Evolutionary conservation across 139 green algal species (phyloP).

Genomic region (Pleodorina starrii): DNA sequence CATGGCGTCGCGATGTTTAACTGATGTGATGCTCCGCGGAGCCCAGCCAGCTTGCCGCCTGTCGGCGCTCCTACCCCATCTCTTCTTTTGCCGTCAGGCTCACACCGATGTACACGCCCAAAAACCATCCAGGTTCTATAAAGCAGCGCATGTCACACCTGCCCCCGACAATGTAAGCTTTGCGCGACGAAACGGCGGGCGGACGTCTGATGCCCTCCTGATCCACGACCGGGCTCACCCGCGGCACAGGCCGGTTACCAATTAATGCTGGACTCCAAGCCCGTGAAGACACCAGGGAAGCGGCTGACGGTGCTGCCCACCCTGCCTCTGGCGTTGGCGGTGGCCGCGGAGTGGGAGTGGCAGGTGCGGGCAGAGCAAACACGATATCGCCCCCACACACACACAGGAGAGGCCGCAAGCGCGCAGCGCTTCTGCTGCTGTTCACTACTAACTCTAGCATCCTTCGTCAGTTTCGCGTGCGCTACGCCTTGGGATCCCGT

Average conservation of each 20-base stretch:
- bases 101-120: not conserved
- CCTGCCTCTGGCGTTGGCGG: conserved; percentile 79
- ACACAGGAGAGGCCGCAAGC: too few relatives aligned
- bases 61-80: conserved; percentile 38
- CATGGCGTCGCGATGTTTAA: not conserved
- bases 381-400: too few relatives aligned
- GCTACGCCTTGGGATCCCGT: too few relatives aligned
- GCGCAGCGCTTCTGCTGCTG: too few relatives aligned
- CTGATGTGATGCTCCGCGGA: not conserved
- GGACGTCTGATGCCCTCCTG: too few relatives aligned
- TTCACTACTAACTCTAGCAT: too few relatives aligned
- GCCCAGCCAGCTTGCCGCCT: not conserved
- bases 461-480: too few relatives aligned
- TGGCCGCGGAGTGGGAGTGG: conserved; percentile 96
- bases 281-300: conserved; percentile 82
- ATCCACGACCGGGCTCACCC: too few relatives aligned
- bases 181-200: not conserved
- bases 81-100: not conserved
- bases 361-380: too few relatives aligned
- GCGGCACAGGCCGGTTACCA: conserved; percentile 55
- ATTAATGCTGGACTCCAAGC: conserved; percentile 75
- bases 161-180: not conserved
- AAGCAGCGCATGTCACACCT: not conserved
- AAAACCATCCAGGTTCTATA: conserved; percentile 28
- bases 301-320: conserved; percentile 80